Evolutionary conservation across 2,329 filamentous ascomycete species (phyloP).

Genomic region (Karstenula rhodostoma): DNA sequence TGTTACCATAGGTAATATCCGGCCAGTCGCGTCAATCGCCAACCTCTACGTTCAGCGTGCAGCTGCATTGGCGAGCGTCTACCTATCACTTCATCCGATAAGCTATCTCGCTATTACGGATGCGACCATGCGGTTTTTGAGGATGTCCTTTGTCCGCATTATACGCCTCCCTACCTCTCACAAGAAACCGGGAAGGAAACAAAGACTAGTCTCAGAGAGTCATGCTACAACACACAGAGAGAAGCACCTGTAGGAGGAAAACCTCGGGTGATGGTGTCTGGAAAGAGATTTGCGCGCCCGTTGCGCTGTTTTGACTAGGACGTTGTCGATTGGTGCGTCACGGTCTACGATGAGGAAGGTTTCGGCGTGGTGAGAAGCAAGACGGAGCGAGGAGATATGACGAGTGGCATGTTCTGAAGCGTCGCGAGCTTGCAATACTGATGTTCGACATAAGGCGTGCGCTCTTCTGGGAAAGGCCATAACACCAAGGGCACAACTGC

Average conservation of each 20-base stretch:
- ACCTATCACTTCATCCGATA: constrained; percentile 46
- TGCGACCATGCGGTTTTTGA: constrained; percentile 81
- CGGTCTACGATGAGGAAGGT: constrained; percentile 27
- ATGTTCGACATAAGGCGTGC: constrained; percentile 15
- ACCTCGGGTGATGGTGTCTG: constrained; percentile 26
- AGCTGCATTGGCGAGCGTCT: constrained; percentile 66
- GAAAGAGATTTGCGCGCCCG: constrained; percentile 23
- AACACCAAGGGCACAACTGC: constrained; percentile 16
- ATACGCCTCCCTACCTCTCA: constrained; percentile 66
- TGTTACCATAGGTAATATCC: constrained; percentile 58
- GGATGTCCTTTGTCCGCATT: constrained; percentile 93
- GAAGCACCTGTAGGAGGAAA: constrained; percentile 48
- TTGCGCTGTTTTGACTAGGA: constrained; percentile 42
- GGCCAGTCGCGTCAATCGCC: constrained; percentile 74
- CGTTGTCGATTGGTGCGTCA: constrained; percentile 17
- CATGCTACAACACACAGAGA: constrained; percentile 83
- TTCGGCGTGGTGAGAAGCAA: constrained; percentile 18
- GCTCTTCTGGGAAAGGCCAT: constrained; percentile 27
- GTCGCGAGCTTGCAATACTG: constrained; percentile 20
- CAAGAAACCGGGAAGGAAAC: constrained; percentile 73
- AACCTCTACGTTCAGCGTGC: constrained; percentile 61
- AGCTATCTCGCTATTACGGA: constrained; percentile 32
- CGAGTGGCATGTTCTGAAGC: constrained; percentile 30
- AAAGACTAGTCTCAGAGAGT: constrained; percentile 95
- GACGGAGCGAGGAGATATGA: constrained; percentile 14